Conservation (phyloP, 805 yeast genomes). For the Maudiozyma saulgeensis region DNA sequence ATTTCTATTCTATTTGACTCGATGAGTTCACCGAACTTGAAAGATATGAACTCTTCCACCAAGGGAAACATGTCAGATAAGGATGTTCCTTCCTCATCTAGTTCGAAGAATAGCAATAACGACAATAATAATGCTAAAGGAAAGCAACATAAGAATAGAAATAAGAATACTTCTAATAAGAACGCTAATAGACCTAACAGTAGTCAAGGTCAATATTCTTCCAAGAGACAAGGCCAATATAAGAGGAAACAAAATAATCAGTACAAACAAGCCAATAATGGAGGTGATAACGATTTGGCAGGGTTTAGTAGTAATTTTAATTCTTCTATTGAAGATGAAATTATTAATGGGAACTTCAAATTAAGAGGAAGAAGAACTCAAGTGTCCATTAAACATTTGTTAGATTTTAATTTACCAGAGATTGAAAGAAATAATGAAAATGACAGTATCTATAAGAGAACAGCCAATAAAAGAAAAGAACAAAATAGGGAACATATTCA, state of each 20-base stretch:
- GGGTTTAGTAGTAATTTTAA: constrained; percentile 7
- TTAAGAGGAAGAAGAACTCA: constrained; percentile 34
- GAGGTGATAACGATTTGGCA: background rate
- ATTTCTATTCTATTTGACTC: too few species aligned
- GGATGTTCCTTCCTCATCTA: background rate
- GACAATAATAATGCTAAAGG: too few species aligned
- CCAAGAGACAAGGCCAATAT: constrained; percentile 5
- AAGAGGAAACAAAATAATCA: constrained; percentile 6
- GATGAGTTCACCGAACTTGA: background rate
- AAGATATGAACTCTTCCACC: background rate
- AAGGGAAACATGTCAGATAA: background rate
- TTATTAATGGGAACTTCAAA: constrained; percentile 25
- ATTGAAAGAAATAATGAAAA: constrained; percentile 19
- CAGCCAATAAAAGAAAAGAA: constrained; percentile 18
- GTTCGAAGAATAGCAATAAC: too few species aligned
- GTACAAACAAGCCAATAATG: background rate
- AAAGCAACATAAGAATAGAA: background rate
- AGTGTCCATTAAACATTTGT: constrained; percentile 52
- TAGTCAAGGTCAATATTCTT: background rate
- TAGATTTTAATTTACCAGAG: constrained; percentile 47
- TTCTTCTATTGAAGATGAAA: constrained; percentile 29
- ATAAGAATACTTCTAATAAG: background rate
- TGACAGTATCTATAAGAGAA: constrained; percentile 12
- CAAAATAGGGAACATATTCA: constrained; percentile 32
- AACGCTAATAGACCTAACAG: background rate